phyloP scores from a whole-genome alignment of 2,329 filamentous ascomycete genomes.

The Xylaria sp. region DNA sequence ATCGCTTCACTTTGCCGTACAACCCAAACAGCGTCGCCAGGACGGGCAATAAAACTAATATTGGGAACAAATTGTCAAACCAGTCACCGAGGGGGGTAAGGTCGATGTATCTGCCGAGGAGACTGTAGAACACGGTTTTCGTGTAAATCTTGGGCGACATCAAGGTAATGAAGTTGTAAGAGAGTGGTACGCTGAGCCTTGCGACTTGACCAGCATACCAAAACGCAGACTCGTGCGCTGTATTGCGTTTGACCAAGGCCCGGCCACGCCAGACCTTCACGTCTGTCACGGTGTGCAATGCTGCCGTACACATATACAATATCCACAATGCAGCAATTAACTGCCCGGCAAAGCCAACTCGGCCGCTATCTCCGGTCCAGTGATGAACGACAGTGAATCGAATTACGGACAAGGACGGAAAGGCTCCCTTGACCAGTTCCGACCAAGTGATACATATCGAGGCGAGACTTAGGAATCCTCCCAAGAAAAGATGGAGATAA shows the following conservation, averaged over 20 bases:
- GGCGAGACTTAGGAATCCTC: conserved; percentile 72
- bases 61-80: conserved; percentile 88
- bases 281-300: conserved; percentile 85
- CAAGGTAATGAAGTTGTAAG: conserved; percentile 97
- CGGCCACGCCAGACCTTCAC: conserved; percentile 98
- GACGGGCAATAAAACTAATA: conserved; percentile 85
- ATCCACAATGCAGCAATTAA: conserved; percentile 86
- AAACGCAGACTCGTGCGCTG: conserved; percentile 89
- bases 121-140: conserved; percentile 83
- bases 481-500: conserved; percentile 66
- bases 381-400: conserved; percentile 75
- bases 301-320: conserved; percentile 92
- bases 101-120: conserved; percentile 83
- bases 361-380: conserved; percentile 70
- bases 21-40: conserved; percentile 86
- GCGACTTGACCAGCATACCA: conserved; percentile 96
- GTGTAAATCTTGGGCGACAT: conserved; percentile 73
- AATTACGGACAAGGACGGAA: conserved; percentile 75
- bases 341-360: conserved; percentile 87
- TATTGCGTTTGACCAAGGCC: conserved; percentile 87
- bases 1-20: conserved; percentile 78
- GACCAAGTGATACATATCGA: conserved; percentile 91
- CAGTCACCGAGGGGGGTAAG: conserved; percentile 81
- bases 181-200: conserved; percentile 87
- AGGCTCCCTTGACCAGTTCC: conserved; percentile 84